Evolutionary conservation across 208 protist genomes (phyloP), one percentile per base, ranked within the genome.

Genomic region (Leishmania turanica): DNA sequence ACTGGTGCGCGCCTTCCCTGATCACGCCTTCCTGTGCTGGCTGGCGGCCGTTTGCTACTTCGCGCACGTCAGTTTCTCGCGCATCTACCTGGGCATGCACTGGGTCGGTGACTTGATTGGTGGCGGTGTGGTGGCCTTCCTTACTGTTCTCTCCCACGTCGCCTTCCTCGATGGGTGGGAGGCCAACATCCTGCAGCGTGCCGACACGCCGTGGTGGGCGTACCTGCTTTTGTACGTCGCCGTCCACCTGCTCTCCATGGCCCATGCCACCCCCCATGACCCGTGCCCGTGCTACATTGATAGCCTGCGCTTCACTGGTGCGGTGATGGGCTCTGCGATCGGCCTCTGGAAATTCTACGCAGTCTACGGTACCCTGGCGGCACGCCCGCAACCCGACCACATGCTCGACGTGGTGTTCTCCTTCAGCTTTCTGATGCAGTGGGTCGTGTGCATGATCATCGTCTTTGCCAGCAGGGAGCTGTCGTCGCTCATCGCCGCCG

Each of bases 11-110:
- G 81, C 88, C 45, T 89, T 91, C 47, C 92, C 92, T 8, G 37
- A 66, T 0, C 75, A 89, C 78, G 56, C 65, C 37, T 70, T 92
- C 17, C 40, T 88, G n/a, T 92, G 89, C 68, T 90, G 81, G 83
- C 65, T 92, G n/a, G 75, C 77, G 11, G 81, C 88, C 42, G 49
- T 88, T 8, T 78, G 73, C 69, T 93, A 82, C 83, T 84, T 87
- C 17, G 40, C 87, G 34, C 88, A 94, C 72, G 91, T 94, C 11
- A 86, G 84, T 76, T 82, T 91, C 54, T 94, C 90, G 17, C 85
- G 92, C 42, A 70, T 96, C 37, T 92, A 91, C 77, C 84, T 96
- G 5, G 92, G 90, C 56, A 94, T 96, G 90, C 92, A 96, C 80
- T 96, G 92, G 91, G 70, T 89, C n/a, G 92, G 84, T 1, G 92